These are phyloP conservation scores for Orbilia blumenaviensis DNA, from an alignment of 2,329 filamentous ascomycete species.

Conservation along the genomic window DNA sequence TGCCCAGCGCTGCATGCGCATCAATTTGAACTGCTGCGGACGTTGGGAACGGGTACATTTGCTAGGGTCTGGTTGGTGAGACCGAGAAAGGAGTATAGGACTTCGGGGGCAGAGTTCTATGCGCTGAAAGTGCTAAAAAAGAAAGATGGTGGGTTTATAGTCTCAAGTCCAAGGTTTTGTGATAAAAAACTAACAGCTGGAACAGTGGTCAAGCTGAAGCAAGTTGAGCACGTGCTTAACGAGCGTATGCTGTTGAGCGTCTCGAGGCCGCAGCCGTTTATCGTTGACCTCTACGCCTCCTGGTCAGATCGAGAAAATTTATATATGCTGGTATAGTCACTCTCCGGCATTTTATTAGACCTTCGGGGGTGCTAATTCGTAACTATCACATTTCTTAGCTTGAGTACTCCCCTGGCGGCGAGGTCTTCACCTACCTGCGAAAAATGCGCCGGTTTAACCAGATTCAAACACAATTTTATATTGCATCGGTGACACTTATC, in stretches of 20 bases:
- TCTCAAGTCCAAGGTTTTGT: not conserved
- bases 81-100: slow-evolving; percentile 65
- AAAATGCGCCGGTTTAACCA: slow-evolving; percentile 82
- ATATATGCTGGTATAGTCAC: slow-evolving; percentile 73
- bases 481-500: slow-evolving; percentile 82
- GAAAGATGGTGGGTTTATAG: slow-evolving; percentile 63
- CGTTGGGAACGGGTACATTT: slow-evolving; percentile 79
- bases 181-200: slow-evolving; percentile 40
- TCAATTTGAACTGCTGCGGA: slow-evolving; percentile 78
- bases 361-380: not conserved
- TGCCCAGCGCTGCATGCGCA: slow-evolving; percentile 62
- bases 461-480: slow-evolving; percentile 79
- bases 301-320: slow-evolving; percentile 81
- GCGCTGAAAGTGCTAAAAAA: slow-evolving; percentile 61
- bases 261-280: slow-evolving; percentile 82
- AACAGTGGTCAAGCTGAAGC: slow-evolving; percentile 79
- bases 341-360: not conserved
- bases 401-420: slow-evolving; percentile 67
- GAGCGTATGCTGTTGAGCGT: slow-evolving; percentile 80
- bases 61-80: slow-evolving; percentile 82
- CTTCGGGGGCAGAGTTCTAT: slow-evolving; percentile 57
- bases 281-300: slow-evolving; percentile 78
- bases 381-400: slow-evolving; percentile 53
- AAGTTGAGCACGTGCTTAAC: slow-evolving; percentile 85
- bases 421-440: slow-evolving; percentile 83